phyloP scores from a whole-genome alignment of 352 stramenopile species.

The Phytopythium litorale region DNA sequence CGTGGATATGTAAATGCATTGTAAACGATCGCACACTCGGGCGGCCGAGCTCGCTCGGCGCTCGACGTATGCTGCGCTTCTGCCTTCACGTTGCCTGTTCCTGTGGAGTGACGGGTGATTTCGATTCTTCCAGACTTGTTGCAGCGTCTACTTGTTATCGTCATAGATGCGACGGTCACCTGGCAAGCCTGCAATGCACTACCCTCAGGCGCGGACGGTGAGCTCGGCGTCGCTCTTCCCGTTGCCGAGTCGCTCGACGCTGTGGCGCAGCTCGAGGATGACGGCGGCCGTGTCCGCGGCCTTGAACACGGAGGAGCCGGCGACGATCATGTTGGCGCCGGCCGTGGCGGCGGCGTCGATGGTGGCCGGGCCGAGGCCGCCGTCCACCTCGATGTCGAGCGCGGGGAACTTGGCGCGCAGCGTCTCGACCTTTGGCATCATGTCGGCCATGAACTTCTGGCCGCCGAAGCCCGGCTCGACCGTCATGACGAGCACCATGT shows the following conservation, averaged over 20 bases:
- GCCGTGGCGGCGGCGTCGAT: slow-evolving; percentile 92
- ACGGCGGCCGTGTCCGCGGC: slow-evolving; percentile 53
- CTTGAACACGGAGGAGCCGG: slow-evolving; percentile 93
- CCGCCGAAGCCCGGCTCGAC: slow-evolving; percentile 97
- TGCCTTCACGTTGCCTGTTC: slow-evolving; percentile 21
- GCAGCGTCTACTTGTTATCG: not conserved
- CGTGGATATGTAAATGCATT: slow-evolving; percentile 50
- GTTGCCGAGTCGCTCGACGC: slow-evolving; percentile 77
- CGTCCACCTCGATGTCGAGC: slow-evolving; percentile 97
- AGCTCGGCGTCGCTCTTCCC: slow-evolving; percentile 64
- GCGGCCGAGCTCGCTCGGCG: not conserved
- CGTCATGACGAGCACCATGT: slow-evolving; percentile 98
- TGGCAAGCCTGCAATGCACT: not conserved
- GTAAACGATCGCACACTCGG: not conserved
- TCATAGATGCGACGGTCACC: not conserved
- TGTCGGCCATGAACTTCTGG: slow-evolving; percentile 95
- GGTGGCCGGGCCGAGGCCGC: slow-evolving; percentile 91
- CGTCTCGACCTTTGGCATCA: slow-evolving; percentile 93
- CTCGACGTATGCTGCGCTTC: slow-evolving; percentile 6
- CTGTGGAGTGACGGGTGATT: slow-evolving; percentile 6
- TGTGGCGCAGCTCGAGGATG: slow-evolving; percentile 83
- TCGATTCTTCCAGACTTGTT: not conserved
- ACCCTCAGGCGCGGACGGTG: slow-evolving; percentile 11
- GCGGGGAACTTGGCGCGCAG: slow-evolving; percentile 90
- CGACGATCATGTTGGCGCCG: slow-evolving; percentile 97